Base-by-base conservation (phyloP, 345 rosid genomes). In the Acer negundo region DNA sequence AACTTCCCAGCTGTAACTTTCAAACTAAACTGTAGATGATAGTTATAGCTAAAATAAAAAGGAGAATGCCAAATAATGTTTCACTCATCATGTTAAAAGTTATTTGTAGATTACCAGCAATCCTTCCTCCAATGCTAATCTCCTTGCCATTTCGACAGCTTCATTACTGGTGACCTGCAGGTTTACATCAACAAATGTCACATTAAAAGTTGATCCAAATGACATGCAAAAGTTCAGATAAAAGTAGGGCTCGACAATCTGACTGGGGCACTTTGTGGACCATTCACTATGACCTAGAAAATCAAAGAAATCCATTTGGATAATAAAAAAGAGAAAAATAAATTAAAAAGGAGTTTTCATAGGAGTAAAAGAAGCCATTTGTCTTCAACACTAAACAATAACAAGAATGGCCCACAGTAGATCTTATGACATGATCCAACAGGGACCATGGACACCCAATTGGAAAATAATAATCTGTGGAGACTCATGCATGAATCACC, bases 141-240 rank as follows among this genome's bases (percentile, higher is more conserved):
- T 91, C 85, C 98, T 92, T 12, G 97, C 96, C 97, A 93, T 91
- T 80, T 90, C 92, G 81, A 95, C 85, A 47, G 99, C 96, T 84
- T 91, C 98, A 64, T 81, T 92, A 77, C 80, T 92, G 75, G 94
- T 87, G 63, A 94, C 91, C 98, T 92, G 75, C 80, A 88, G 26
- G 73, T 77, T 70, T 2, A 16, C 12, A 69, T 62, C 28, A 67
- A 56, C 68, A 23, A 53, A 69, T 72, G 10, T 76, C 24, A 6
- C 0, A 73, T 71, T 61, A 59, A 31, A 47, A 24, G 62, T 49
- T 47, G 42, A 44, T 61, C 1, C 5, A 24, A 62, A 47, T 22
- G 16, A 49, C 47, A 67, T 8, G 23, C 10, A 56, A 20, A 56
- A 56, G 23, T 17, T 56, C 62, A 56, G 20, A 56, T 56, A 16